Percentiles rank a stretch among this genome's conserved stretches.
These are phyloP conservation scores for Vitis hybrid DNA, from an alignment of 177 flowering plant species.

Conservation along the genomic window DNA sequence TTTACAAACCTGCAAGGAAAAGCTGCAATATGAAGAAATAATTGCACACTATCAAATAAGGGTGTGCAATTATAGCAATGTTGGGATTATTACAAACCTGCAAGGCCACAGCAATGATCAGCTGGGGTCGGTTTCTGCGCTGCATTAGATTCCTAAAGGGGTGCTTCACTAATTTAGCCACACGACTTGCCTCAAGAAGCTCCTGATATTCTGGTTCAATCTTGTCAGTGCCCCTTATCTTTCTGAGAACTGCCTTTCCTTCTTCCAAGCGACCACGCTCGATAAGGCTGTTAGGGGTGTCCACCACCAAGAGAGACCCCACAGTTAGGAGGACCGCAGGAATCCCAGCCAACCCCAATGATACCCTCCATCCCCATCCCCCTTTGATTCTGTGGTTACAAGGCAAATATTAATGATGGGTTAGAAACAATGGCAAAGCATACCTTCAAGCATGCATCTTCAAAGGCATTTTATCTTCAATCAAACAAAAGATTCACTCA, in stretches of 20 bases:
- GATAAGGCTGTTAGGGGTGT: slow-evolving; percentile 92
- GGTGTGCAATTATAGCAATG: no score
- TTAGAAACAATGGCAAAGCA: no score
- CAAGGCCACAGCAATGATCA: slow-evolving; percentile 62
- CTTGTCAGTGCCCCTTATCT: slow-evolving; percentile 76
- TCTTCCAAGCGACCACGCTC: slow-evolving; percentile 77
- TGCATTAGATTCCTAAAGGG: slow-evolving; percentile 79
- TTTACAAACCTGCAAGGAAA: not conserved
- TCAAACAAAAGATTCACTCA: no score
- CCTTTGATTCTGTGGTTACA: slow-evolving; percentile 48
- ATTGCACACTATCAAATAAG: no score
- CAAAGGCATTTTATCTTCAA: no score
- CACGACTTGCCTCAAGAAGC: slow-evolving; percentile 78
- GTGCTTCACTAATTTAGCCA: slow-evolving; percentile 72
- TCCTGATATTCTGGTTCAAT: slow-evolving; percentile 81
- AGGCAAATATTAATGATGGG: not conserved
- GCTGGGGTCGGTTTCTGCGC: slow-evolving; percentile 73
- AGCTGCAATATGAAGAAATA: not conserved
- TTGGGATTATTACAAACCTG: slow-evolving; percentile 42
- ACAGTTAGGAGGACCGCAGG: slow-evolving; percentile 73
- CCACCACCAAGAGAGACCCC: slow-evolving; percentile 74
- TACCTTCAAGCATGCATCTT: no score
- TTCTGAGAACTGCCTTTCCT: slow-evolving; percentile 68
- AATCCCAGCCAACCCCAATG: slow-evolving; percentile 82
- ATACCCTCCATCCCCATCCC: slow-evolving; percentile 95